Conservation (phyloP, 2,329 filamentous ascomycete genomes). For the Talaromyces amestolkiae region DNA sequence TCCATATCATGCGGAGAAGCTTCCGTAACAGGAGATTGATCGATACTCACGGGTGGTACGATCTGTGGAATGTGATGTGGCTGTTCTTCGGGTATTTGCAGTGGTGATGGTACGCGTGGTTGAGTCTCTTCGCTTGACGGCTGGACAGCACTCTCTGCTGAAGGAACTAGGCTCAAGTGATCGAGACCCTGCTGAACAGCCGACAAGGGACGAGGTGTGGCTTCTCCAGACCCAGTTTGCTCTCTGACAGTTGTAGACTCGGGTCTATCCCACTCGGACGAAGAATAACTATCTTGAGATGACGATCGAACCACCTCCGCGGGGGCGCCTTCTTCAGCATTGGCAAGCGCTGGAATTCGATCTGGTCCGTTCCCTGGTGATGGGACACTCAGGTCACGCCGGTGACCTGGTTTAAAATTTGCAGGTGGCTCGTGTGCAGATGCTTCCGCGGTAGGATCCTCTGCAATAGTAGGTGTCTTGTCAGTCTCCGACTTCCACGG, state of each 20-base stretch:
- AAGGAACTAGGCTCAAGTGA: neutral
- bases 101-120: conserved; percentile 30
- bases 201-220: conserved; percentile 16
- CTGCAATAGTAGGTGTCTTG: conserved; percentile 55
- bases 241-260: neutral
- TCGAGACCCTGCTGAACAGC: conserved; percentile 9
- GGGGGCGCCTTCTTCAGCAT: conserved; percentile 41
- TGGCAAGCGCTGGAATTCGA: conserved; percentile 55
- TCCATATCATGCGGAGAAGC: conserved; percentile 40
- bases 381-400: conserved; percentile 58
- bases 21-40: conserved; percentile 35
- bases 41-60: conserved; percentile 32
- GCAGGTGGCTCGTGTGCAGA: conserved; percentile 25
- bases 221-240: conserved; percentile 12
- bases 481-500: conserved; percentile 38
- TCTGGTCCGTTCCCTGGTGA: conserved; percentile 60
- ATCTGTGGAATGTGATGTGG: conserved; percentile 32
- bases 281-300: neutral
- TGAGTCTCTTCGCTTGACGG: conserved; percentile 5
- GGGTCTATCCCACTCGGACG: neutral
- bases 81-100: conserved; percentile 31
- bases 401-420: conserved; percentile 53
- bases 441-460: conserved; percentile 47
- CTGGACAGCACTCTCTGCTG: neutral
- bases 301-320: conserved; percentile 43